Percentiles rank a stretch among this genome's conserved stretches.
Evolutionary conservation across 805 yeast species (phyloP).

Genomic region (Komagataella kurtzmanii): DNA sequence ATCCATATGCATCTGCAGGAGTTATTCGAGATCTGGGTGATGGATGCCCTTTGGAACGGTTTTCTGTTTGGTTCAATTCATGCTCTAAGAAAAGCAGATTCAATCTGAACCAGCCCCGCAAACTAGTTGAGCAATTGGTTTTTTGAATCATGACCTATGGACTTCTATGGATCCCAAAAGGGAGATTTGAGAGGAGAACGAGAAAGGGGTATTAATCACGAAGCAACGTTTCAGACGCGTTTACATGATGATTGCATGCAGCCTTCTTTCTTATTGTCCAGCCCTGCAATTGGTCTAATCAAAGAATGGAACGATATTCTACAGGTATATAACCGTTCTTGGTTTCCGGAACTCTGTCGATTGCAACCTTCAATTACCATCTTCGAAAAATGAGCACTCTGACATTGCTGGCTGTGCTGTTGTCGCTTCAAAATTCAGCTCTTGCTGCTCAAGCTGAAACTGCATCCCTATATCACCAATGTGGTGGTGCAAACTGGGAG

Average conservation of each 20-base stretch:
- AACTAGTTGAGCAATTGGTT: too few species aligned
- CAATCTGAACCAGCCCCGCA: too few species aligned
- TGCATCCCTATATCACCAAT: slow-evolving; percentile 9
- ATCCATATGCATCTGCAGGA: not conserved
- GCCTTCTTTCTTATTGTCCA: too few species aligned
- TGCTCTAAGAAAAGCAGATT: too few species aligned
- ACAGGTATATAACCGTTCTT: not conserved
- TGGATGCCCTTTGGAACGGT: not conserved
- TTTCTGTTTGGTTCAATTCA: not conserved
- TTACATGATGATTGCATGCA: too few species aligned
- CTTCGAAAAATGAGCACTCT: not conserved
- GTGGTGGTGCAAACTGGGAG: slow-evolving; percentile 10
- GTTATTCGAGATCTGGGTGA: not conserved
- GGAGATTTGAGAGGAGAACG: too few species aligned
- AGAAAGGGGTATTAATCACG: too few species aligned
- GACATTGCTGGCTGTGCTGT: not conserved
- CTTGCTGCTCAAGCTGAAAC: not conserved
- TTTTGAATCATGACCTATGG: too few species aligned
- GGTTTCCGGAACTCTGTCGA: not conserved
- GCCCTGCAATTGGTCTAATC: too few species aligned
- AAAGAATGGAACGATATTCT: not conserved
- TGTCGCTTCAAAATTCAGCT: not conserved
- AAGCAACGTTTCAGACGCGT: too few species aligned
- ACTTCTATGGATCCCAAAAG: too few species aligned
- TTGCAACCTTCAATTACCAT: not conserved